phyloP scores from a whole-genome alignment of 805 yeast genomes.

The Metschnikowia dekortorum region DNA sequence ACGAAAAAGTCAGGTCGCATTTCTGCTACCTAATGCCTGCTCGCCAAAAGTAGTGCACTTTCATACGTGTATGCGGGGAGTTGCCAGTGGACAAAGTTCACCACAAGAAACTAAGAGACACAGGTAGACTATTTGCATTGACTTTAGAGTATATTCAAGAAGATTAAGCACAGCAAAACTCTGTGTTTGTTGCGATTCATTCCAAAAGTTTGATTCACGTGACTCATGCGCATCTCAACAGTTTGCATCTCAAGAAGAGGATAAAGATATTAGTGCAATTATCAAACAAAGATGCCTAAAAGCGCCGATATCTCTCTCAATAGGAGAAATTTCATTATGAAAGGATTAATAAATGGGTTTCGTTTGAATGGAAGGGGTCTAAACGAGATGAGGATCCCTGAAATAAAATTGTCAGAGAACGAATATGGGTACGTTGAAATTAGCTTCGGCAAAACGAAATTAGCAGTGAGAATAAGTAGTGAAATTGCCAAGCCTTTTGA shows the following conservation, averaged over 20 bases:
- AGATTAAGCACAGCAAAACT: background rate
- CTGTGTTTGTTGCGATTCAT: background rate
- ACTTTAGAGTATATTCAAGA: background rate
- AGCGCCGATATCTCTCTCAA: conserved; percentile 58
- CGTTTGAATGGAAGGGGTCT: conserved; percentile 69
- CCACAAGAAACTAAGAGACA: background rate
- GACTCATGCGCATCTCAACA: background rate
- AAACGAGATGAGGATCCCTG: conserved; percentile 58
- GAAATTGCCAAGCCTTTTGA: conserved; percentile 77
- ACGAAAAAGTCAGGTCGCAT: background rate
- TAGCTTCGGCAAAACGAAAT: conserved; percentile 65
- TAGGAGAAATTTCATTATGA: conserved; percentile 58
- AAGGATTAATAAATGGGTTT: conserved; percentile 55
- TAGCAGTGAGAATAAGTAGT: conserved; percentile 70
- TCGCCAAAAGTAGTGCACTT: conserved; percentile 3
- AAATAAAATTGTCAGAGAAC: conserved; percentile 54
- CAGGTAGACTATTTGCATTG: background rate
- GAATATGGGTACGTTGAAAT: conserved; percentile 83
- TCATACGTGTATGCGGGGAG: background rate
- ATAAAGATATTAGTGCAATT: background rate
- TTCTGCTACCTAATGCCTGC: conserved; percentile 1
- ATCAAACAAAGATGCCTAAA: conserved; percentile 47
- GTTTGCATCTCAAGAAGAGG: background rate
- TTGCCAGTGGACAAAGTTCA: background rate
- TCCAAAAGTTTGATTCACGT: background rate